Evolutionary conservation across 257 asterid genomes (phyloP).

Genomic region (Salvia hispanica): DNA sequence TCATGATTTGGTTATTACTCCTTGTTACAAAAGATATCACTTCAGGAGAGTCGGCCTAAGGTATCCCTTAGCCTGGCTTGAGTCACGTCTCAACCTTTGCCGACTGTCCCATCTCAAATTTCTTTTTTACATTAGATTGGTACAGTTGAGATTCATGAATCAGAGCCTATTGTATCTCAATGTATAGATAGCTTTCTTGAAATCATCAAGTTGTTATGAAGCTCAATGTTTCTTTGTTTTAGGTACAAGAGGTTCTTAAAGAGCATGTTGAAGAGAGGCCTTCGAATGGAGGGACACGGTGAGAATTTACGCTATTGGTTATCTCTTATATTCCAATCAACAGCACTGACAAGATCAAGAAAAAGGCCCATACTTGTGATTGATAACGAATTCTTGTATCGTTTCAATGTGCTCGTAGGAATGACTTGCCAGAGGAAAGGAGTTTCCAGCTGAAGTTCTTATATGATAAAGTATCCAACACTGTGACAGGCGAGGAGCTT

Average conservation of each 20-base stretch:
- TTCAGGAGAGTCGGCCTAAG: too few species aligned
- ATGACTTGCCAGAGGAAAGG: slow-evolving; percentile 30
- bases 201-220: too few species aligned
- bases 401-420: slow-evolving; percentile 34
- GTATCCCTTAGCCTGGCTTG: too few species aligned
- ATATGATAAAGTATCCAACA: slow-evolving; percentile 32
- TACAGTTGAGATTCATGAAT: too few species aligned
- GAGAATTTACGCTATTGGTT: slow-evolving; percentile 24
- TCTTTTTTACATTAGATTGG: too few species aligned
- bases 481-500: slow-evolving; percentile 45
- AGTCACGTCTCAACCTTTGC: too few species aligned
- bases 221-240: slow-evolving; percentile 25
- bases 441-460: slow-evolving; percentile 46
- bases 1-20: too few species aligned
- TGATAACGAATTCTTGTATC: not conserved
- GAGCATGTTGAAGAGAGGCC: slow-evolving; percentile 2
- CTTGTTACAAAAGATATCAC: too few species aligned
- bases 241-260: slow-evolving; percentile 52
- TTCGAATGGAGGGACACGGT: slow-evolving; percentile 35
- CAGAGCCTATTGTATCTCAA: too few species aligned
- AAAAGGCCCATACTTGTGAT: not conserved
- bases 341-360: too few species aligned
- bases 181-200: too few species aligned
- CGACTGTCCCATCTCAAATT: too few species aligned
- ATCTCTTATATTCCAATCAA: not conserved